These are phyloP conservation scores for Mycena pura DNA, from an alignment of 768 basidiomycete genomes.

Conservation along the genomic window DNA sequence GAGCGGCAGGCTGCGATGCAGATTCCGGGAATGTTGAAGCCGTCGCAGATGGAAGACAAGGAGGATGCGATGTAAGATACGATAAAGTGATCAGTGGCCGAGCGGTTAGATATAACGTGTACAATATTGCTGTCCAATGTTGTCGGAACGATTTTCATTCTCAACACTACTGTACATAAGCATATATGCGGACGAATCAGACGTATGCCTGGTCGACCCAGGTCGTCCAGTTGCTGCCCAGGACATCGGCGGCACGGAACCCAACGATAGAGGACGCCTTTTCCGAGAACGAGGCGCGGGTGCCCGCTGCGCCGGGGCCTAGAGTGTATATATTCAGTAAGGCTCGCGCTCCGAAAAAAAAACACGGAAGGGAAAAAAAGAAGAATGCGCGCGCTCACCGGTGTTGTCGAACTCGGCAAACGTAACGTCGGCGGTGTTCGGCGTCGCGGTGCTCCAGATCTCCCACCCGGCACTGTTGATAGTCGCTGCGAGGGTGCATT, in stretches of 20 bases:
- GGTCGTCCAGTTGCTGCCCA: slow-evolving; percentile 30
- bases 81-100: too few species aligned
- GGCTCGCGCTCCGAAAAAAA: too few species aligned
- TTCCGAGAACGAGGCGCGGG: slow-evolving; percentile 33
- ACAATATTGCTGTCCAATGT: background rate
- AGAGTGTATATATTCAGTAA: too few species aligned
- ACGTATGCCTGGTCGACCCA: slow-evolving; percentile 35
- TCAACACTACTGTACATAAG: background rate
- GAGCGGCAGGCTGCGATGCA: slow-evolving; percentile 90
- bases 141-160: background rate
- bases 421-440: slow-evolving; percentile 35
- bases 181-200: background rate
- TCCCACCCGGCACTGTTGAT: slow-evolving; percentile 38
- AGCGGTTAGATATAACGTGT: slow-evolving; percentile 1
- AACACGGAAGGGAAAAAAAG: background rate
- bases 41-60: slow-evolving; percentile 91
- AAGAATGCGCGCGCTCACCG: slow-evolving; percentile 14
- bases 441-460: slow-evolving; percentile 32
- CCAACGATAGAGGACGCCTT: slow-evolving; percentile 28
- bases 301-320: slow-evolving; percentile 34
- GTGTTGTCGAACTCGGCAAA: slow-evolving; percentile 34
- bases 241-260: slow-evolving; percentile 28
- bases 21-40: slow-evolving; percentile 97
- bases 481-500: slow-evolving; percentile 26
- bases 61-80: slow-evolving; percentile 77